Evolutionary conservation across 208 protist genomes (phyloP).

Genomic region (Trypanosoma boissoni): DNA sequence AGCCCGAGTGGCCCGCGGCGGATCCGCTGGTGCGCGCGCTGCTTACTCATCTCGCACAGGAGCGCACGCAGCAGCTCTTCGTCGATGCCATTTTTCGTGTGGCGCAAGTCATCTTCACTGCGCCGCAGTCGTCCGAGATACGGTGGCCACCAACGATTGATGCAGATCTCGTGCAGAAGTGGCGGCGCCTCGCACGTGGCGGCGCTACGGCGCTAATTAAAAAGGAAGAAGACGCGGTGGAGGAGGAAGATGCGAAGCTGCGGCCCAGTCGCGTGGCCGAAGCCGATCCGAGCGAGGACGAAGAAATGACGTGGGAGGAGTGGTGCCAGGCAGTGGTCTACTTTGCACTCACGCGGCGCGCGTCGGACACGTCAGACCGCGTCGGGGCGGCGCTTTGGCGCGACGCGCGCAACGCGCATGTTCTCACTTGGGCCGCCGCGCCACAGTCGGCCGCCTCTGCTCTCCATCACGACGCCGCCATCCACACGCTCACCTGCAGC

Average conservation of each 20-base stretch:
- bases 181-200: background rate
- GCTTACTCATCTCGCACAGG: slow-evolving; percentile 31
- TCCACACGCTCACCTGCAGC: slow-evolving; percentile 14
- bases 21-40: slow-evolving; percentile 62
- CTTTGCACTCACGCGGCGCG: slow-evolving; percentile 16
- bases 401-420: slow-evolving; percentile 54
- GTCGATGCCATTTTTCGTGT: slow-evolving; percentile 68
- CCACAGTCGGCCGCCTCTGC: too few relatives aligned
- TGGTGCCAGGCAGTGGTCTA: slow-evolving; percentile 19
- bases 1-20: slow-evolving; percentile 71
- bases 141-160: background rate
- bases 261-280: too few relatives aligned
- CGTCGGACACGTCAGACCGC: slow-evolving; percentile 1
- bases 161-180: background rate
- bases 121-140: slow-evolving; percentile 4
- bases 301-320: background rate
- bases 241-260: background rate
- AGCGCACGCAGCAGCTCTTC: slow-evolving; percentile 38
- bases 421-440: slow-evolving; percentile 52
- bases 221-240: background rate
- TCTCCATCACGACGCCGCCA: slow-evolving; percentile 6
- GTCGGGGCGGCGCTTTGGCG: slow-evolving; percentile 31
- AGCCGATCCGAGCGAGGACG: background rate
- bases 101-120: slow-evolving; percentile 41
- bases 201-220: background rate